Evolutionary conservation across 116 monocot genomes (phyloP).

Genomic region (Iris pallida): DNA sequence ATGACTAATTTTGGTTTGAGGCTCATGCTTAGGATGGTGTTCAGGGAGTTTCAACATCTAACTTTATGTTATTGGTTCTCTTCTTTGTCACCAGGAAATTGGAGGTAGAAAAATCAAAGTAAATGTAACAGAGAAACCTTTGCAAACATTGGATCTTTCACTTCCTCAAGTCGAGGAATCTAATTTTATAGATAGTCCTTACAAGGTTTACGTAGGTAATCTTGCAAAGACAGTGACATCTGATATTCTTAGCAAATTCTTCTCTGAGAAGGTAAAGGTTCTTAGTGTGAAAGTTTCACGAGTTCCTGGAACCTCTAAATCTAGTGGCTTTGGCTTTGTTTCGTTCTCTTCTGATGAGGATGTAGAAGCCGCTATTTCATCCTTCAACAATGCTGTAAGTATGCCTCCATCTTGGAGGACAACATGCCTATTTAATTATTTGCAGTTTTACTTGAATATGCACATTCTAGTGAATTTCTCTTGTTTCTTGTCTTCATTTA

Average conservation of each 20-base stretch:
- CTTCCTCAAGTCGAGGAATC: slow-evolving; percentile 63
- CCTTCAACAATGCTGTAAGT: slow-evolving; percentile 76
- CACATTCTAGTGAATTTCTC: no score
- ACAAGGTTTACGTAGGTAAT: slow-evolving; percentile 95
- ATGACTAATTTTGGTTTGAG: background rate
- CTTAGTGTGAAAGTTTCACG: slow-evolving; percentile 77
- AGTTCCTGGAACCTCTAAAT: slow-evolving; percentile 78
- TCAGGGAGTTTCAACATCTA: background rate
- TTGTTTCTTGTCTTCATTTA: no score
- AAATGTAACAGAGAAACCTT: slow-evolving; percentile 85
- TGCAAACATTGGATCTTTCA: slow-evolving; percentile 37
- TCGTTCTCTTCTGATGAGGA: slow-evolving; percentile 87
- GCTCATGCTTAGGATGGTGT: background rate
- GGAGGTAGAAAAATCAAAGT: slow-evolving; percentile 91
- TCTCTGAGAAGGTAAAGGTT: slow-evolving; percentile 79
- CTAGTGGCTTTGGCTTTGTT: slow-evolving; percentile 93
- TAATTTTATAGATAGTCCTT: slow-evolving; percentile 73
- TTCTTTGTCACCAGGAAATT: slow-evolving; percentile 52
- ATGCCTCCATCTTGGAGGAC: background rate
- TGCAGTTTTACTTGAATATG: no score
- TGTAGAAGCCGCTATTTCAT: slow-evolving; percentile 62
- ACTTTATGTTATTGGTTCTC: background rate
- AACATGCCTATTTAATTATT: no score
- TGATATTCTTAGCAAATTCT: slow-evolving; percentile 63
- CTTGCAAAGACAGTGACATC: slow-evolving; percentile 83